phyloP scores from a whole-genome alignment of 768 basidiomycete species.

The Lactarius evosmus region DNA sequence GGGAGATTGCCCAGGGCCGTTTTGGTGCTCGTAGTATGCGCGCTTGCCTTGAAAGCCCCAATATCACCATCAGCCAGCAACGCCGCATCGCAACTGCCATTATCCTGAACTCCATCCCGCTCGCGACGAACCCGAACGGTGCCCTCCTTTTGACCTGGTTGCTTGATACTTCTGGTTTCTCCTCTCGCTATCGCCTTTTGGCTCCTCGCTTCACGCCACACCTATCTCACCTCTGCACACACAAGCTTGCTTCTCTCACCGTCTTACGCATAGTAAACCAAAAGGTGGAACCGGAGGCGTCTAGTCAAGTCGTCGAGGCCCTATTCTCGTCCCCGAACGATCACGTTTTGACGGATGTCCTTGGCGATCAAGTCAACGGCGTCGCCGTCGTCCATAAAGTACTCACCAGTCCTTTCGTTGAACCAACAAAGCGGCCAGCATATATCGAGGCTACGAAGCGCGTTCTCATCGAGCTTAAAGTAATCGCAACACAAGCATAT shows the following conservation, averaged over 20 bases:
- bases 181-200: constrained; percentile 90
- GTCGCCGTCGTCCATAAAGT: constrained; percentile 93
- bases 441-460: constrained; percentile 87
- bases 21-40: constrained; percentile 98
- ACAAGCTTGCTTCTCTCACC: constrained; percentile 94
- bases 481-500: constrained; percentile 92
- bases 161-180: constrained; percentile 90
- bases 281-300: constrained; percentile 88
- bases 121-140: constrained; percentile 97
- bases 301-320: constrained; percentile 80
- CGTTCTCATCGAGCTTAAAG: constrained; percentile 87
- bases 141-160: constrained; percentile 95
- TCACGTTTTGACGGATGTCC: constrained; percentile 88
- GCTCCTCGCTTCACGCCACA: constrained; percentile 97
- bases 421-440: constrained; percentile 59
- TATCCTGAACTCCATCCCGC: constrained; percentile 94
- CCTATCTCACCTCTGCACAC: constrained; percentile 93
- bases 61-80: constrained; percentile 84
- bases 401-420: constrained; percentile 81
- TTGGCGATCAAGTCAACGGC: constrained; percentile 95
- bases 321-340: constrained; percentile 88
- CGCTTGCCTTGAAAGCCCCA: constrained; percentile 89
- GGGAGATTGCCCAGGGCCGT: constrained; percentile 97
- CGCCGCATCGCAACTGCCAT: constrained; percentile 93
- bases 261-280: constrained; percentile 97